phyloP scores from a whole-genome alignment of 2,329 filamentous ascomycete species.

The Tolypocladium ophioglossoides region DNA sequence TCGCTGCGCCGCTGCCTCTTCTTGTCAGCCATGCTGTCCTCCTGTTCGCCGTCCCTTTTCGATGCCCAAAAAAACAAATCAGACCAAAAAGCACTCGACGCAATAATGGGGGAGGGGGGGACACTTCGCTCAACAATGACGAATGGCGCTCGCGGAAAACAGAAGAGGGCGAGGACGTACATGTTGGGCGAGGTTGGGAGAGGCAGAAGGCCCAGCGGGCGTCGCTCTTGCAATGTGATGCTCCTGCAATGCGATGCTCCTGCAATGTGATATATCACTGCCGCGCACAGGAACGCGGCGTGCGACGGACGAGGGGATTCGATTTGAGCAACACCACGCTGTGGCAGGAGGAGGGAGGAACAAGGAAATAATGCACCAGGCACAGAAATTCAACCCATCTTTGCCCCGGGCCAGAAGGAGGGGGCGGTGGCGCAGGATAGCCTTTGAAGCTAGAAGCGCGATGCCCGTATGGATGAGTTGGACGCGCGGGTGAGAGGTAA shows the following conservation, averaged over 20 bases:
- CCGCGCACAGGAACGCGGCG: neutral
- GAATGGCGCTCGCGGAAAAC: neutral
- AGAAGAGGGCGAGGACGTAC: neutral
- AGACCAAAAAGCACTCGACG: neutral
- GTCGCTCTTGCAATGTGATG: neutral
- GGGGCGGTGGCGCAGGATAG: neutral
- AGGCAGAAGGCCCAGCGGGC: neutral
- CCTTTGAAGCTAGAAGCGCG: neutral
- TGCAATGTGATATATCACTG: neutral
- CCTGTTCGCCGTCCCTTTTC: neutral
- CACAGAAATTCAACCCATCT: neutral
- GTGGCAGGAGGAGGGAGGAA: neutral
- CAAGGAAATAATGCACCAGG: neutral
- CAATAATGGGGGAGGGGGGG: neutral
- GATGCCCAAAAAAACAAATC: neutral
- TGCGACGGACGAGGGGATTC: neutral
- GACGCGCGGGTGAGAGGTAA: no score
- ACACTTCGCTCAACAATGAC: neutral
- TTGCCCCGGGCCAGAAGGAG: neutral
- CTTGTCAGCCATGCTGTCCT: constrained; percentile 20
- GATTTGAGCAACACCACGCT: neutral
- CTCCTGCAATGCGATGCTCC: neutral
- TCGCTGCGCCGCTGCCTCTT: constrained; percentile 20
- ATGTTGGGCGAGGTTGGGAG: neutral
- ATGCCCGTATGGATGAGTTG: neutral